phyloP scores from a whole-genome alignment of 176 grass and related monocot species.

The Phragmites australis region DNA sequence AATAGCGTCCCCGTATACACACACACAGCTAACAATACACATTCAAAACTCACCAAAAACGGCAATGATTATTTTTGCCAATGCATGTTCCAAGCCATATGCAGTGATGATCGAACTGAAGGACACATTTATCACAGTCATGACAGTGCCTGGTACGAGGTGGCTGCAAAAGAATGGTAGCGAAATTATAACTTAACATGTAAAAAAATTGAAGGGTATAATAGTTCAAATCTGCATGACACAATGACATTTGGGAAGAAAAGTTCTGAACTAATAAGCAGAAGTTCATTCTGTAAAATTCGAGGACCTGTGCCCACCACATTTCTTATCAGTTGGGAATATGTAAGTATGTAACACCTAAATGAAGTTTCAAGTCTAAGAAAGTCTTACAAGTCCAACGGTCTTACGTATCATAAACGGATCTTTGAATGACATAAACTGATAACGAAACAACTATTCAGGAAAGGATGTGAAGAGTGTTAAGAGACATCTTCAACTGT shows the following conservation, averaged over 20 bases:
- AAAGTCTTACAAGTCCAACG: neutral
- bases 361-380: neutral
- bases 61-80: slow-evolving; percentile 88
- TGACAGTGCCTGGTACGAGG: slow-evolving; percentile 88
- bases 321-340: neutral
- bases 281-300: neutral
- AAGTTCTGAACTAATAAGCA: slow-evolving; percentile 12
- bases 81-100: slow-evolving; percentile 98
- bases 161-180: slow-evolving; percentile 64
- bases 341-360: neutral
- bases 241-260: slow-evolving; percentile 11
- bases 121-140: slow-evolving; percentile 98
- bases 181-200: slow-evolving; percentile 42
- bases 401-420: neutral
- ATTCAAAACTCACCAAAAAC: slow-evolving; percentile 77
- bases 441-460: slow-evolving; percentile 27
- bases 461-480: neutral
- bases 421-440: slow-evolving; percentile 1
- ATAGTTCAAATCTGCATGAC: slow-evolving; percentile 17
- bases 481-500: slow-evolving; percentile 20
- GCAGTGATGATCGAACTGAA: slow-evolving; percentile 99
- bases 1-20: too few relatives aligned
- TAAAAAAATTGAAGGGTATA: slow-evolving; percentile 1
- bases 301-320: neutral
- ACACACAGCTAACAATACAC: slow-evolving; percentile 5